phyloP scores from a whole-genome alignment of 805 yeast species.

The Yarrowia sp. region DNA sequence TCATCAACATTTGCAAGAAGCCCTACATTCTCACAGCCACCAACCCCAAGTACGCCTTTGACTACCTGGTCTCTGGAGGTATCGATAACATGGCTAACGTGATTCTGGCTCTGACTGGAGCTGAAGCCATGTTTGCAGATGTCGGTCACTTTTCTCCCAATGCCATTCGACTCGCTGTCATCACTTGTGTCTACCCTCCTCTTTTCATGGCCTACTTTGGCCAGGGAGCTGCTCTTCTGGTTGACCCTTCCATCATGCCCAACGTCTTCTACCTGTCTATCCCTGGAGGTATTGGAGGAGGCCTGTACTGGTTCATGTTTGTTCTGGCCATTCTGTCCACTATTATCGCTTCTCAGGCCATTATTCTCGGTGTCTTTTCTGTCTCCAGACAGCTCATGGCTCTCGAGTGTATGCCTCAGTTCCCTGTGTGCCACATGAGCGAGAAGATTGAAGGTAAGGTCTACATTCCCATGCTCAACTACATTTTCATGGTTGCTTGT shows the following conservation, averaged over 20 bases:
- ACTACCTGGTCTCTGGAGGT: constrained; percentile 42
- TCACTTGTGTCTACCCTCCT: constrained; percentile 51
- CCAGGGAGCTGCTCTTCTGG: constrained; percentile 46
- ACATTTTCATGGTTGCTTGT: constrained; percentile 52
- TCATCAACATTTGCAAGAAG: constrained; percentile 43
- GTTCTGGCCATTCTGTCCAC: constrained; percentile 55
- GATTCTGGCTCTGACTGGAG: constrained; percentile 57
- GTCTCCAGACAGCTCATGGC: constrained; percentile 53
- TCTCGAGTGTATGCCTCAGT: constrained; percentile 54
- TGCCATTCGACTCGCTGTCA: constrained; percentile 50
- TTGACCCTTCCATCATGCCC: constrained; percentile 16
- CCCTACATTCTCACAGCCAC: constrained; percentile 50
- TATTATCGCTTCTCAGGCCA: constrained; percentile 60
- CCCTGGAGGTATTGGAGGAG: constrained; percentile 12
- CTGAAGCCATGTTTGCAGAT: constrained; percentile 66
- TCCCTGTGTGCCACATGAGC: constrained; percentile 50
- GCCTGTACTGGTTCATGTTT: constrained; percentile 36
- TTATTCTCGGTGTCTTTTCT: constrained; percentile 55
- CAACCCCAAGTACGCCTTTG: constrained; percentile 53
- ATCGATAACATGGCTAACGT: constrained; percentile 48
- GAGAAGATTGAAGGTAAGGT: constrained; percentile 48
- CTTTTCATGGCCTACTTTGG: constrained; percentile 55
- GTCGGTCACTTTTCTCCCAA: constrained; percentile 54
- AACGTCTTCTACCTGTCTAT: constrained; percentile 20
- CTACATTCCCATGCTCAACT: constrained; percentile 53